Conservation (phyloP, 2,329 filamentous ascomycete species). For the Sclerotinia nivalis region DNA sequence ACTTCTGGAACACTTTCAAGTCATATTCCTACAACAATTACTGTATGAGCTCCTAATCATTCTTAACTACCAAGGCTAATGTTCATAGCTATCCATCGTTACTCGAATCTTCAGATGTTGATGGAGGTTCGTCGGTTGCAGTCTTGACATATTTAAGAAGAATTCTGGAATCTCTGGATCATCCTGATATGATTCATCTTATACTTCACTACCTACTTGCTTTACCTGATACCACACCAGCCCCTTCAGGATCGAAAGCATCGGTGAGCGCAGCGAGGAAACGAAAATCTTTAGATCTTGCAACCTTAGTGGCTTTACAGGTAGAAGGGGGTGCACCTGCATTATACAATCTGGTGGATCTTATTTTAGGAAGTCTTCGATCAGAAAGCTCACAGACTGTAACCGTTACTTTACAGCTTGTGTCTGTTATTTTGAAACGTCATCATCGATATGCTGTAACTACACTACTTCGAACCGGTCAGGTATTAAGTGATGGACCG, state of each 20-base stretch:
- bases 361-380: constrained; percentile 80
- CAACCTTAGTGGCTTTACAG: constrained; percentile 75
- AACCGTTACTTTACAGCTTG: constrained; percentile 81
- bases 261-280: constrained; percentile 70
- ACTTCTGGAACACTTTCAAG: constrained; percentile 92
- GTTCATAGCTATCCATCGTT: constrained; percentile 80
- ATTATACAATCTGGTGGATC: constrained; percentile 89
- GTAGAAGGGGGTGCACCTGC: constrained; percentile 76
- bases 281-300: constrained; percentile 84
- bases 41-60: constrained; percentile 57
- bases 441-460: constrained; percentile 85
- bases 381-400: constrained; percentile 88
- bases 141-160: constrained; percentile 90
- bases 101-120: constrained; percentile 93
- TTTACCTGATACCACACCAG: constrained; percentile 59
- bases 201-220: constrained; percentile 91
- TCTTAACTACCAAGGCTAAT: constrained; percentile 27
- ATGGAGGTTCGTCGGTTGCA: constrained; percentile 93
- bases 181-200: constrained; percentile 90
- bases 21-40: constrained; percentile 92
- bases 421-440: constrained; percentile 81
- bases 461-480: constrained; percentile 70
- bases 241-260: constrained; percentile 45
- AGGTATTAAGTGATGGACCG: constrained; percentile 53
- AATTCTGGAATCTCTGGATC: constrained; percentile 87